phyloP scores from a whole-genome alignment of 2,329 filamentous ascomycete genomes.

The Phoma sp. region DNA sequence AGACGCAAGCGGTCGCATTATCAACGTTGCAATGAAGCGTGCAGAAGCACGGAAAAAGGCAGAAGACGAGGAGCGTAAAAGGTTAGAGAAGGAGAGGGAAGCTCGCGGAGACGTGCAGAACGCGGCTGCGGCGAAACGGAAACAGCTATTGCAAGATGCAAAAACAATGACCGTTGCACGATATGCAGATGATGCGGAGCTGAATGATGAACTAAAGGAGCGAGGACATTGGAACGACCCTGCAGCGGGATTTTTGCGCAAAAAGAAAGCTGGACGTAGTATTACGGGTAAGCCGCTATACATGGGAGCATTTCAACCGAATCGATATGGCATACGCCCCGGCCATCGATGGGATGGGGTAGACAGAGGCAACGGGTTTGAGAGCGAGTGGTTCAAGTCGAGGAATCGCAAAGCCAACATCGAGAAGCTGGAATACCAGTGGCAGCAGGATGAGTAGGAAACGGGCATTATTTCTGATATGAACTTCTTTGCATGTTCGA shows the following conservation, averaged over 20 bases:
- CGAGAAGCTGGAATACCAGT: constrained; percentile 84
- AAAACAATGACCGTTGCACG: constrained; percentile 82
- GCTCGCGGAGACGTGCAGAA: constrained; percentile 87
- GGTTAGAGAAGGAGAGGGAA: constrained; percentile 70
- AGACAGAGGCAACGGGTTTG: constrained; percentile 91
- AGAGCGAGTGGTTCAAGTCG: constrained; percentile 89
- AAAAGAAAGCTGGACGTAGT: constrained; percentile 56
- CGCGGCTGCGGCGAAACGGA: constrained; percentile 68
- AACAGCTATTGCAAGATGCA: constrained; percentile 77
- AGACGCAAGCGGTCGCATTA: constrained; percentile 91
- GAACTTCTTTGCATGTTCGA: not conserved
- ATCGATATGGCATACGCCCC: constrained; percentile 90
- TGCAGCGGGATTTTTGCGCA: constrained; percentile 78
- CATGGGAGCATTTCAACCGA: constrained; percentile 80
- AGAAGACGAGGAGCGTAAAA: constrained; percentile 72
- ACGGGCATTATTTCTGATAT: too few species aligned
- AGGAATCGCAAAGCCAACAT: constrained; percentile 79
- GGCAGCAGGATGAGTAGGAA: constrained; percentile 90
- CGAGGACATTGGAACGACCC: constrained; percentile 91
- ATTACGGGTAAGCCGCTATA: constrained; percentile 72
- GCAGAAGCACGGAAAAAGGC: constrained; percentile 84
- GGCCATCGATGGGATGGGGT: constrained; percentile 98
- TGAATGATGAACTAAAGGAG: constrained; percentile 84
- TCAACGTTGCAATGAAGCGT: constrained; percentile 89
- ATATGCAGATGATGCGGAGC: constrained; percentile 79